Base-by-base conservation (phyloP, 805 yeast genomes). In the Deakozyma indianensis region DNA sequence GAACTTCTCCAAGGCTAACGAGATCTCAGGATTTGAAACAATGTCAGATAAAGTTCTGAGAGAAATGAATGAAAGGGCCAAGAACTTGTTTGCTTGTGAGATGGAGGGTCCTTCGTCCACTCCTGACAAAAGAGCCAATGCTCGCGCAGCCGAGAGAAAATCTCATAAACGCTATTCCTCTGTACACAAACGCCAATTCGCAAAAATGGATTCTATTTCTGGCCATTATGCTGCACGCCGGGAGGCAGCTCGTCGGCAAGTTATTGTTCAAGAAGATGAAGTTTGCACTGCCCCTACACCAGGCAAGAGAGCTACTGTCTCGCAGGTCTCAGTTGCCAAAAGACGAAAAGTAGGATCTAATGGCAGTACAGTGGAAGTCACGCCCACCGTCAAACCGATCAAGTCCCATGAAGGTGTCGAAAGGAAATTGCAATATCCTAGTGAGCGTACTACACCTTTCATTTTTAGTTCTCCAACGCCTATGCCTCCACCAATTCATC, bases 41-140 rank as follows among this genome's bases (percentile, higher is more conserved):
- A 38, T 58, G 48, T 58, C 58, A 43, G 65, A 61, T 50, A 49
- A 51, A 46, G 56, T 61, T n/a, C 55, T 61, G 4, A 22, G 45
- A 23, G 65, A 61, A 43, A 60, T 61, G 63, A 58, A 61, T 46
- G 58, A 56, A 46, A 50, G 65, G 23, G 62, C 64, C 24, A 46
- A 47, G 22, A 41, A 25, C 5, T 45, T 45, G 43, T 48, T 49
- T 11, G 29, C 28, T 2, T 15, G 16, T 3, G 41, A 23, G 41
- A 35, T 18, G 29, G 16, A 4, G n/a, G 22, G 25, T 4, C 23
- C 35, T 22, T 23, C 9, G 18, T 32, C 35, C 25, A 23, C 41
- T 29, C 45, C 23, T 35, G n/a, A 22, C 35, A 35, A 25, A 25
- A 41, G 41, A 14, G 23, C 35, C 25, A 42, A 5, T 35, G 22